These are phyloP conservation scores for Cercophora sp. DNA, from an alignment of 495 filamentous ascomycete species.

Conservation along the genomic window DNA sequence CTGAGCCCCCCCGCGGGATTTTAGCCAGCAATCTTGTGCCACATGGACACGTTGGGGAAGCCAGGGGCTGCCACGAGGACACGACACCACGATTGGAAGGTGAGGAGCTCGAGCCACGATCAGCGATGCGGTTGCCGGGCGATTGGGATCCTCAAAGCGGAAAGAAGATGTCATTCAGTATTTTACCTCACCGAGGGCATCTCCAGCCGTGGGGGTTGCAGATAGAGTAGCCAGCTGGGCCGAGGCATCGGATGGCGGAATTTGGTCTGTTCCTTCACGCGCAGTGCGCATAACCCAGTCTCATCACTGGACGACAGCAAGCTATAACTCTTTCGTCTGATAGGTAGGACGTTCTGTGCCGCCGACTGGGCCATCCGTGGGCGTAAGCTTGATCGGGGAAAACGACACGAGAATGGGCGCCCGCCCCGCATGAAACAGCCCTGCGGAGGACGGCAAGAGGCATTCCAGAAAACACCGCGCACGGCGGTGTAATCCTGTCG, in stretches of 20 bases:
- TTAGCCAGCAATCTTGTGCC: conserved; percentile 2
- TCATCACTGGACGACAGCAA: no score
- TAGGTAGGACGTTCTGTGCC: background rate
- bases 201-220: no score
- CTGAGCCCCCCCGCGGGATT: conserved; percentile 6
- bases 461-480: background rate
- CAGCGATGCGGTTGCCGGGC: background rate
- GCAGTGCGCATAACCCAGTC: no score
- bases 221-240: no score
- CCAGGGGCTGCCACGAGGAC: conserved; percentile 1
- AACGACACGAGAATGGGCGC: background rate
- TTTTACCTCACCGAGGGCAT: background rate
- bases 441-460: background rate
- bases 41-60: background rate
- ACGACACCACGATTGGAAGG: conserved; percentile 2
- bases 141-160: no score
- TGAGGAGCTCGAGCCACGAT: background rate
- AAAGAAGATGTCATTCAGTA: background rate
- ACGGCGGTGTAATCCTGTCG: background rate
- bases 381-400: background rate
- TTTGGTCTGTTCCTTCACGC: no score
- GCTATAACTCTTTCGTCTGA: no score
- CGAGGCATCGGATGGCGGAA: no score
- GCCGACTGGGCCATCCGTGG: no score
- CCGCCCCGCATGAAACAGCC: background rate